Base-by-base conservation (phyloP, 306 rosid species). In the Cyamopsis tetragonoloba region DNA sequence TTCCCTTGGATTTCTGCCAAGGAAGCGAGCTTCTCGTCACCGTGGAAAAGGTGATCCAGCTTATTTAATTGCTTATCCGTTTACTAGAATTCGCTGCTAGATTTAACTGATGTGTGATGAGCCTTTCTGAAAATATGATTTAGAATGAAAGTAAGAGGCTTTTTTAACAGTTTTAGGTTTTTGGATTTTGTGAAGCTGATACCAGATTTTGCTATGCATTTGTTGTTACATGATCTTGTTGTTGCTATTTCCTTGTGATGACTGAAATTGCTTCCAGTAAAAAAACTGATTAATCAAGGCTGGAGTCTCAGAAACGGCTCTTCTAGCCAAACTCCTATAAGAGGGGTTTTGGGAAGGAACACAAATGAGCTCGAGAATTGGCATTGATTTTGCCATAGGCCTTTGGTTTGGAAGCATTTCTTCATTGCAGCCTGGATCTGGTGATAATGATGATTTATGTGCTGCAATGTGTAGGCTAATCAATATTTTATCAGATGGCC, bases 1-100 rank as follows among this genome's bases (percentile, higher is more conserved):
- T 0, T 89, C 96, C 2, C 85, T 89, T 60, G 91, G 96, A 47
- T 89, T 87, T 71, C 96, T 89, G 39, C 96, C 96, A 1, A 85
- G 96, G 81, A 89, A 89, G 73, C 77, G 95, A 15, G 96, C 91
- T 77, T 72, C 89, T 24, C 91, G 91, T 19, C 96, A 87, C 75
- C 74, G 95, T 7, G 95, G 96, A 59, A 89, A 89, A 79, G 96
- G 96, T 89, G n/a, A n/a, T n/a, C n/a, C n/a, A n/a, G n/a, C n/a
- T 26, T 1, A 0, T 3, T 50, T 12, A 10, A 31, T 11, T 0
- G n/a, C n/a, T n/a, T n/a, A n/a, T n/a, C n/a, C n/a, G n/a, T 47
- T 14, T 15, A 53, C n/a, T 54, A 4, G 10, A 14, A 6, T 26
- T 22, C 6, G 19, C 5, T 10, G 1, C 27, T 4, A 19, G 1